A percentile compares a stretch with the other conserved stretches of the same genome.
phyloP scores from a whole-genome alignment of 441 rosid genomes.

The Adansonia grandidieri region DNA sequence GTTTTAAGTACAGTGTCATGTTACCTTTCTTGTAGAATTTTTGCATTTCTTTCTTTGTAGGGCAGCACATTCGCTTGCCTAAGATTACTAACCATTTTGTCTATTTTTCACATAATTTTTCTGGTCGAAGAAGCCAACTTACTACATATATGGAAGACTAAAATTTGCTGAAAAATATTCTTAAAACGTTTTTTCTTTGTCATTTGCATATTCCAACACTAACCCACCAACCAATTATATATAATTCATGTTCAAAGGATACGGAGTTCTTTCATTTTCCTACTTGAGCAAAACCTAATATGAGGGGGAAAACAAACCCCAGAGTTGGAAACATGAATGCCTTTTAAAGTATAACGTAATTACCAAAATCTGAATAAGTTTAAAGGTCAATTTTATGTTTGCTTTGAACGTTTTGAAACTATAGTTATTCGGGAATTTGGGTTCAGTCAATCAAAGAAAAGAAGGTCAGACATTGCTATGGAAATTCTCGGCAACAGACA shows the following conservation, averaged over 20 bases:
- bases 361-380: slow-evolving; percentile 31
- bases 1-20: not conserved
- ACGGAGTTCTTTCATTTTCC: not conserved
- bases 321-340: slow-evolving; percentile 3
- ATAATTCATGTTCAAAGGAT: not conserved
- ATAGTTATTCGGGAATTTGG: not conserved
- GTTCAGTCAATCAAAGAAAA: slow-evolving; percentile 28
- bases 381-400: slow-evolving; percentile 23
- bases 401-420: not conserved
- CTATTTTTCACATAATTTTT: slow-evolving; percentile 15
- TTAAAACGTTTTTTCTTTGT: slow-evolving; percentile 28
- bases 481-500: slow-evolving; percentile 71
- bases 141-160: not conserved
- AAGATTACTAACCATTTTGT: slow-evolving; percentile 5
- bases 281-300: not conserved
- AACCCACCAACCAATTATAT: not conserved
- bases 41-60: not conserved
- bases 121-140: slow-evolving; percentile 27
- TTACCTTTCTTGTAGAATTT: not conserved
- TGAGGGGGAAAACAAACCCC: not conserved
- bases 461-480: slow-evolving; percentile 48
- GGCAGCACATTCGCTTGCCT: not conserved
- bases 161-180: slow-evolving; percentile 23
- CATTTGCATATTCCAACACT: not conserved
- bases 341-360: slow-evolving; percentile 17